Conservation (phyloP, 129 eudicot species). For the Saposhnikovia divaricata region DNA sequence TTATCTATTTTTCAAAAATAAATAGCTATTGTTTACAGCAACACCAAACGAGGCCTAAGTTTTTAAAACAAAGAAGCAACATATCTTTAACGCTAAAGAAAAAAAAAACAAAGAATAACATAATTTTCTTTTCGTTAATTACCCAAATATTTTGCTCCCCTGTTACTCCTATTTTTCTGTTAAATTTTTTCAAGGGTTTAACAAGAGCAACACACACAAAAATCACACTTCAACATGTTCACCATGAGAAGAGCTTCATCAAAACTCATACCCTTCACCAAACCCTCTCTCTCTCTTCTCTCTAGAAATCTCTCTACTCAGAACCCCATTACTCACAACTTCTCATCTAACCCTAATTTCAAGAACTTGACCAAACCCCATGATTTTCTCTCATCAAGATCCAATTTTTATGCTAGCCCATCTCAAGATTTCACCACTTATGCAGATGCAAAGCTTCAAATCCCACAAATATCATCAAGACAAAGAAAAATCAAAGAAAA, state of each 20-base stretch:
- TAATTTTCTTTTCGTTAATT: too few species aligned
- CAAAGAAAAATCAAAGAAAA: constrained; percentile 57
- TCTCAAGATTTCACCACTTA: constrained; percentile 48
- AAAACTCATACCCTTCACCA: constrained; percentile 26
- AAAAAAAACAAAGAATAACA: too few species aligned
- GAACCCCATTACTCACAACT: constrained; percentile 9
- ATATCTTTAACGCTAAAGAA: too few species aligned
- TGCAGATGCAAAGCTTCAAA: constrained; percentile 23
- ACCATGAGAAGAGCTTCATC: constrained; percentile 81
- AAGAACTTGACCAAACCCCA: constrained; percentile 27
- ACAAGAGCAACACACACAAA: not conserved
- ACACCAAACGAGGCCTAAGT: too few species aligned
- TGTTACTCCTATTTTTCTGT: too few species aligned
- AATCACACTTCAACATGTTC: not conserved
- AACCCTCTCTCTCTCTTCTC: constrained; percentile 22
- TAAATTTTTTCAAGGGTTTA: not conserved
- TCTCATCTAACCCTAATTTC: constrained; percentile 28
- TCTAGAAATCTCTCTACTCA: constrained; percentile 27
- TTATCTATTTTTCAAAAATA: too few species aligned
- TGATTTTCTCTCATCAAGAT: constrained; percentile 22
- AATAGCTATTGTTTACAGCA: too few species aligned
- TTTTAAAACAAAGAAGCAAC: too few species aligned
- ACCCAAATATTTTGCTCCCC: too few species aligned
- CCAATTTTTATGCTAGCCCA: constrained; percentile 20
- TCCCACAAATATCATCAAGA: constrained; percentile 46